Conservation (phyloP, 306 rosid genomes). For the Cicer arietinum region DNA sequence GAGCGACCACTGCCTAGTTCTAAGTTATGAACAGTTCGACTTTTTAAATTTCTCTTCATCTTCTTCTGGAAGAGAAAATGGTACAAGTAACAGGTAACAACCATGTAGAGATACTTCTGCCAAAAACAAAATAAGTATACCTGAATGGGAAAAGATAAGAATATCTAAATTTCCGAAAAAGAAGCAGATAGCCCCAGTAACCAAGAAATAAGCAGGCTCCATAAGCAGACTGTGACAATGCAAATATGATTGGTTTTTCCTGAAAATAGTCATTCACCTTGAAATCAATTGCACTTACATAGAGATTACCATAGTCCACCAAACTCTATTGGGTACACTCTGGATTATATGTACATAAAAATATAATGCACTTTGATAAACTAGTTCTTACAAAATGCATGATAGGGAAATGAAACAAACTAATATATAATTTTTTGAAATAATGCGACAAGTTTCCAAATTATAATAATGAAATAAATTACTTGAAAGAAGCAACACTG, state of each 20-base stretch:
- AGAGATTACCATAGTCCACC: conserved; percentile 35
- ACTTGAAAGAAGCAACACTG: conserved; percentile 27
- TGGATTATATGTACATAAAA: conserved; percentile 22
- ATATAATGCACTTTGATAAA: conserved; percentile 36
- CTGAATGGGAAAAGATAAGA: conserved; percentile 81
- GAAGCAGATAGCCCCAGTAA: conserved; percentile 86
- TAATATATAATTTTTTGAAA: background rate
- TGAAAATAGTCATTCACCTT: conserved; percentile 56
- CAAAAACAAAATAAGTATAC: conserved; percentile 52
- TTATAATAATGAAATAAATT: conserved; percentile 31
- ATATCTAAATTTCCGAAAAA: conserved; percentile 52
- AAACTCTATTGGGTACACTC: conserved; percentile 17
- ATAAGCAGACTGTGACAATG: conserved; percentile 86
- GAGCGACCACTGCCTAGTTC: conserved; percentile 24
- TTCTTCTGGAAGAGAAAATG: conserved; percentile 20
- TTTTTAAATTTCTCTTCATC: conserved; percentile 17
- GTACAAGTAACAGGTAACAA: conserved; percentile 3
- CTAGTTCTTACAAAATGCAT: conserved; percentile 21
- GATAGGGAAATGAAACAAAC: conserved; percentile 20
- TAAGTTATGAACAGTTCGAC: conserved; percentile 19
- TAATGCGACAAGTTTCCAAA: conserved; percentile 11
- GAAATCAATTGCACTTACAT: conserved; percentile 43
- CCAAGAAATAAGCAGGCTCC: conserved; percentile 87
- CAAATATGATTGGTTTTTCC: conserved; percentile 83
- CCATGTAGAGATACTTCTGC: conserved; percentile 11